Conservation (phyloP, 2,329 filamentous ascomycete genomes). For the Talaromyces sp. region DNA sequence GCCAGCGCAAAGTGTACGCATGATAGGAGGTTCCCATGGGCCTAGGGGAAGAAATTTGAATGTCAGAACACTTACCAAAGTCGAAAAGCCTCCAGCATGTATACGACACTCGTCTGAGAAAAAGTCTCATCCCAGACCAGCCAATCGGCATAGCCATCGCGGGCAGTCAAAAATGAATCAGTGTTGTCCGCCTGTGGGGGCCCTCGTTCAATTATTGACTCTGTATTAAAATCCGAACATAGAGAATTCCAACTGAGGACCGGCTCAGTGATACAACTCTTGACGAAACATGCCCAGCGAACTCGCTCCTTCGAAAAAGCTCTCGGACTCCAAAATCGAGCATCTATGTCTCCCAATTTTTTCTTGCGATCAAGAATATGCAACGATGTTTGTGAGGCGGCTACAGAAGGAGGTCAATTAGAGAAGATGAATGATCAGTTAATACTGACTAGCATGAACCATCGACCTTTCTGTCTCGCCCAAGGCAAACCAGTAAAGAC, state of each 20-base stretch:
- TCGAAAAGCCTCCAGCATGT: neutral
- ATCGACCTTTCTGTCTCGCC: constrained; percentile 2
- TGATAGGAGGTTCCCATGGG: no score
- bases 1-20: no score
- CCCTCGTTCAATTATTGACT: neutral
- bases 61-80: neutral
- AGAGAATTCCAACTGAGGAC: neutral
- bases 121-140: constrained; percentile 3
- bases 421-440: neutral
- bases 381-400: neutral
- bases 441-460: neutral
- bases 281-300: constrained; percentile 2
- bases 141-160: neutral
- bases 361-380: neutral
- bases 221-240: neutral
- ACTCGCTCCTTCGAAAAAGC: constrained; percentile 1
- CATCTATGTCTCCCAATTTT: neutral
- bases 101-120: constrained; percentile 2
- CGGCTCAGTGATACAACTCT: constrained; percentile 2
- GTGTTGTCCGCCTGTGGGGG: neutral
- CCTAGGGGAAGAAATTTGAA: no score
- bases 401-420: neutral
- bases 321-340: neutral
- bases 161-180: neutral
- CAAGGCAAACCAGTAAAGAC: constrained; percentile 5